Conservation (phyloP, 1,139 yeast genomes). For the Meyerozyma elateridarum region DNA sequence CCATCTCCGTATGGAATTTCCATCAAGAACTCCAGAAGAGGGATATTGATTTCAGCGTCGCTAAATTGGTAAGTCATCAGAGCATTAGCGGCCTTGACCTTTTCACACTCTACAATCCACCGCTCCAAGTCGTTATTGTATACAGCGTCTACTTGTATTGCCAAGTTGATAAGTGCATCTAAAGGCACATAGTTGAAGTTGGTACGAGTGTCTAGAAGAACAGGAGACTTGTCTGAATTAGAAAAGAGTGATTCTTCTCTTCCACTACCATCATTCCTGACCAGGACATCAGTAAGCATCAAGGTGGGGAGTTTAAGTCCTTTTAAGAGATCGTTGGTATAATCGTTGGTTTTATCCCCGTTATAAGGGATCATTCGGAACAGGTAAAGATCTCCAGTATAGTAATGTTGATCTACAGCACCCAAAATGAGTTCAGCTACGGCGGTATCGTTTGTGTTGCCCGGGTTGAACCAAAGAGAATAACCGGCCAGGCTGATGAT, state of each 20-base stretch:
- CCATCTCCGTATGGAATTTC: slow-evolving; percentile 30
- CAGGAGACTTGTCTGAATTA: slow-evolving; percentile 41
- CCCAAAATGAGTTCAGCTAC: slow-evolving; percentile 53
- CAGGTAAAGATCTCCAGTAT: slow-evolving; percentile 40
- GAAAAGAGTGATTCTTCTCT: slow-evolving; percentile 30
- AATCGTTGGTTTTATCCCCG: slow-evolving; percentile 19
- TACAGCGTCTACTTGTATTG: slow-evolving; percentile 70
- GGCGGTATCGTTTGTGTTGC: slow-evolving; percentile 11
- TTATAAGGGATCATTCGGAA: slow-evolving; percentile 46
- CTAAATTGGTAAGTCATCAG: slow-evolving; percentile 53
- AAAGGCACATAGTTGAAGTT: slow-evolving; percentile 55
- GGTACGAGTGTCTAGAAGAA: slow-evolving; percentile 57
- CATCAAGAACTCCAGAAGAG: slow-evolving; percentile 47
- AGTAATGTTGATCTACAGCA: slow-evolving; percentile 46
- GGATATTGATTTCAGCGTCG: slow-evolving; percentile 46
- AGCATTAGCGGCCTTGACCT: slow-evolving; percentile 38
- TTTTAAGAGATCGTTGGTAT: slow-evolving; percentile 3
- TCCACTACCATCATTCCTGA: slow-evolving; percentile 39
- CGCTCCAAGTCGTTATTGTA: slow-evolving; percentile 44
- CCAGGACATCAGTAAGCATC: slow-evolving; percentile 49
- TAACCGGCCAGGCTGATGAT: slow-evolving; percentile 46
- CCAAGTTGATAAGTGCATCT: slow-evolving; percentile 55
- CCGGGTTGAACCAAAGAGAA: slow-evolving; percentile 45
- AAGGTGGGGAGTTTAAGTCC: slow-evolving; percentile 45
- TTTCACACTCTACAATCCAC: slow-evolving; percentile 70